phyloP scores from a whole-genome alignment of 2,329 filamentous ascomycete species.

The Diaporthe citri region DNA sequence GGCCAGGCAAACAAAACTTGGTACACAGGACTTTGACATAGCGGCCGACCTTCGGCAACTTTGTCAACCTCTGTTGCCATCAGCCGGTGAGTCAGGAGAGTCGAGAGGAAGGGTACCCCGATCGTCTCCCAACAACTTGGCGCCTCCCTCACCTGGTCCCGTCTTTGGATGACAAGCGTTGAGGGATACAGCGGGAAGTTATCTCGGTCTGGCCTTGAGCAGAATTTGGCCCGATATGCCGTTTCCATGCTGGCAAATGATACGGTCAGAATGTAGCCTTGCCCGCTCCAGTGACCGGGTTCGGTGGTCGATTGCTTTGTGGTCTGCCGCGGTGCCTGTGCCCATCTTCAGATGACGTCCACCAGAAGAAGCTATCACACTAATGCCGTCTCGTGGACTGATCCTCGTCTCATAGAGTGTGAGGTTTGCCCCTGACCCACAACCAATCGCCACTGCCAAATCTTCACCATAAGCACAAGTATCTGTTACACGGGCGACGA shows the following conservation, averaged over 20 bases:
- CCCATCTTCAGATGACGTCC: slow-evolving; percentile 3
- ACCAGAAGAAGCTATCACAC: slow-evolving; percentile 12
- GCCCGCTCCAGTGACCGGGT: slow-evolving; percentile 1
- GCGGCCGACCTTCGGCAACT: neutral
- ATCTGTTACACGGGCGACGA: neutral
- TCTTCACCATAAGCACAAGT: slow-evolving; percentile 1
- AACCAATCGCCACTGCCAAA: neutral
- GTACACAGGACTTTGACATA: slow-evolving; percentile 2
- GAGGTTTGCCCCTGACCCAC: slow-evolving; percentile 3
- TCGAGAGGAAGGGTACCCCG: neutral
- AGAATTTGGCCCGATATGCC: slow-evolving; percentile 22
- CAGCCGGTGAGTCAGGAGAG: slow-evolving; percentile 24
- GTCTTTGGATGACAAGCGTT: slow-evolving; percentile 20
- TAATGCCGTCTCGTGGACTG: slow-evolving; percentile 8
- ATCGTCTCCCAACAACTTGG: slow-evolving; percentile 9
- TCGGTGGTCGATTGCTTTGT: neutral
- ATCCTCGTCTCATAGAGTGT: slow-evolving; percentile 14
- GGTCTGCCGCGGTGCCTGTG: neutral
- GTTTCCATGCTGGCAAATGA: neutral
- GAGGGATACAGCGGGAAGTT: neutral
- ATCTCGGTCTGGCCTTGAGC: slow-evolving; percentile 9
- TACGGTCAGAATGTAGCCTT: neutral
- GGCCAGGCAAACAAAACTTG: slow-evolving; percentile 10
- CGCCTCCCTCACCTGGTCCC: neutral
- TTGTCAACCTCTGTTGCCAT: neutral